Evolutionary conservation across 768 basidiomycete genomes (phyloP).

Genomic region (Agrocybe pediades): DNA sequence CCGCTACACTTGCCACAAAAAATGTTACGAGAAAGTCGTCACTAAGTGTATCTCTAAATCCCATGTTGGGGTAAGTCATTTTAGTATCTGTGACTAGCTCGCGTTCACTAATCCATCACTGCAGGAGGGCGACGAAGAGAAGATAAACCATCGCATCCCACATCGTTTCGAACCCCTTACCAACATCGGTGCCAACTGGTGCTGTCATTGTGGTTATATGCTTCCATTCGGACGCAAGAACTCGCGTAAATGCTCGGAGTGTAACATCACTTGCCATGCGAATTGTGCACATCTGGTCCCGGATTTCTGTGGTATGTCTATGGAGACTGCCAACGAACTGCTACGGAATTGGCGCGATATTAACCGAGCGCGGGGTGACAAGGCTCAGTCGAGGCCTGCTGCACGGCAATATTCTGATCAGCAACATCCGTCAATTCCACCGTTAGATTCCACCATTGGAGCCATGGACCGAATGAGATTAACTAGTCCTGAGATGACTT

Average conservation of each 20-base stretch:
- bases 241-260: slow-evolving; percentile 93
- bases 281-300: slow-evolving; percentile 98
- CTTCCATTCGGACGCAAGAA: slow-evolving; percentile 96
- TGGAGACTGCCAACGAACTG: slow-evolving; percentile 96
- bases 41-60: slow-evolving; percentile 99
- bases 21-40: slow-evolving; percentile 98
- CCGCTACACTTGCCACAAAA: slow-evolving; percentile 98
- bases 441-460: slow-evolving; percentile 30
- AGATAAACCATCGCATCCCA: slow-evolving; percentile 98
- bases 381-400: slow-evolving; percentile 39
- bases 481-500: slow-evolving; percentile 36
- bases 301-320: slow-evolving; percentile 99
- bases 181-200: slow-evolving; percentile 98
- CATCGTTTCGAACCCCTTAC: slow-evolving; percentile 97
- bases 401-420: slow-evolving; percentile 33
- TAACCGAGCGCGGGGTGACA: slow-evolving; percentile 67
- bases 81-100: neutral
- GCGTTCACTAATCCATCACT: slow-evolving; percentile 9
- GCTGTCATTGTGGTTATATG: slow-evolving; percentile 99
- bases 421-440: slow-evolving; percentile 32
- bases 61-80: slow-evolving; percentile 77
- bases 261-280: slow-evolving; percentile 95
- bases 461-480: slow-evolving; percentile 51
- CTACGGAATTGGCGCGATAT: slow-evolving; percentile 91
- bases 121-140: slow-evolving; percentile 95